Evolutionary conservation across 305 asterid genomes (phyloP).

Genomic region (Fraxinus xanthoxyloides): DNA sequence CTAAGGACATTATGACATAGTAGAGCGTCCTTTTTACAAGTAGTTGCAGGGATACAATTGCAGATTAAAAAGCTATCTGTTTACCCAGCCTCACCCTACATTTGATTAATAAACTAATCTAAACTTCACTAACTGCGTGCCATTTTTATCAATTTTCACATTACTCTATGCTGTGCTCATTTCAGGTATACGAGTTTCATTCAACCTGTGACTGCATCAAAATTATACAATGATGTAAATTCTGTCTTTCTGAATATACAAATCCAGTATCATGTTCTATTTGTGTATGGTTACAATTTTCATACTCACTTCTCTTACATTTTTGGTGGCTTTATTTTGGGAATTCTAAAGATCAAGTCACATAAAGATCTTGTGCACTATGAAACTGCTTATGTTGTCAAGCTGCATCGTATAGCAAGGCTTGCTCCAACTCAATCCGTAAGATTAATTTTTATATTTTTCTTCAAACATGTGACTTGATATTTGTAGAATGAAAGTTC

Average conservation of each 20-base stretch:
- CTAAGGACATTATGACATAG: neutral
- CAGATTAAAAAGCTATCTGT: neutral
- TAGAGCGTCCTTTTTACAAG: neutral
- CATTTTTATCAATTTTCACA: conserved; percentile 5
- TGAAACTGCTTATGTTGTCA: conserved; percentile 97
- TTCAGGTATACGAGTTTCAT: conserved; percentile 95
- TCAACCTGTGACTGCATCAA: conserved; percentile 92
- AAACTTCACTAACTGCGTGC: neutral
- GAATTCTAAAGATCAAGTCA: conserved; percentile 63
- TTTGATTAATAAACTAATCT: neutral
- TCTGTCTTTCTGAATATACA: conserved; percentile 16
- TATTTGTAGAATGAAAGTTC: neutral
- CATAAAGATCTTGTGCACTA: conserved; percentile 93
- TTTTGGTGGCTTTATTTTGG: conserved; percentile 17
- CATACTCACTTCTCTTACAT: conserved; percentile 9
- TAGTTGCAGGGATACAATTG: neutral
- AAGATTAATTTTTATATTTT: conserved; percentile 33
- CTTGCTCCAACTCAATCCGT: conserved; percentile 85
- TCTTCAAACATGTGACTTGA: conserved; percentile 24
- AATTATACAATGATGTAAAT: conserved; percentile 89
- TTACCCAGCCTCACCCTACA: neutral
- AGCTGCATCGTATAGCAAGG: conserved; percentile 90
- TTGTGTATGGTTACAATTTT: neutral
- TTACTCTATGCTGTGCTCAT: conserved; percentile 27
- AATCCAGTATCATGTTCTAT: conserved; percentile 1